Conservation (phyloP, 2,329 filamentous ascomycete species). For the Claviceps sp. region DNA sequence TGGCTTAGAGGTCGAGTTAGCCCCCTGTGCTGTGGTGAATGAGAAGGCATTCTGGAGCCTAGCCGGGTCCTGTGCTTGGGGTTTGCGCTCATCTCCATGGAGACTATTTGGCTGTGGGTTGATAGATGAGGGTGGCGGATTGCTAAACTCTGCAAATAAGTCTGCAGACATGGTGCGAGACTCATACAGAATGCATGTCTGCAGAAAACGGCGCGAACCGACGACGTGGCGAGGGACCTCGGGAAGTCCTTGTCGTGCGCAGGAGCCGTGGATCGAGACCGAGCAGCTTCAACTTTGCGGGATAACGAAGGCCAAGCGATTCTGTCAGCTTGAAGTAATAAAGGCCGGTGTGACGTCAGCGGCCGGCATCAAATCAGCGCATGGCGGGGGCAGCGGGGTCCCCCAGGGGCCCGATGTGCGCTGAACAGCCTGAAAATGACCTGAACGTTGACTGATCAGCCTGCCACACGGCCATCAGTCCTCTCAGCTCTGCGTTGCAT, state of each 20-base stretch:
- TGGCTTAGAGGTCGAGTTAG: slow-evolving; percentile 8
- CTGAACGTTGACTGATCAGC: background rate
- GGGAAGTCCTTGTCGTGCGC: background rate
- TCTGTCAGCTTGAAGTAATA: too few relatives aligned
- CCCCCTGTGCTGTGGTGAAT: slow-evolving; percentile 9
- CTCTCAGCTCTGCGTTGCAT: too few relatives aligned
- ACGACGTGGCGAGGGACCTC: background rate
- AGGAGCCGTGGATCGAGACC: background rate
- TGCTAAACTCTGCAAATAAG: slow-evolving; percentile 50
- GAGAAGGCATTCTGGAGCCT: slow-evolving; percentile 14
- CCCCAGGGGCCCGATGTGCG: background rate
- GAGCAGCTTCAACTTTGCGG: background rate
- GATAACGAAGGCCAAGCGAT: too few relatives aligned
- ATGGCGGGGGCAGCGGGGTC: background rate
- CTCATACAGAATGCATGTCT: background rate
- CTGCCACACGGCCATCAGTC: too few relatives aligned
- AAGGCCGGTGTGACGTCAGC: background rate
- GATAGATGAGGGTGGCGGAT: slow-evolving; percentile 24
- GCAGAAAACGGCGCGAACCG: background rate
- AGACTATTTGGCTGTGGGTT: slow-evolving; percentile 6
- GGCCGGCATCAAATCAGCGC: background rate
- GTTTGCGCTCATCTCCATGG: slow-evolving; percentile 6
- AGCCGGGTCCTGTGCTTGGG: slow-evolving; percentile 4
- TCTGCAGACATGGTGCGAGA: slow-evolving; percentile 44
- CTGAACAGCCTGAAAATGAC: background rate